Conservation (phyloP, 495 filamentous ascomycete species). For the Penicillium subrubescens region DNA sequence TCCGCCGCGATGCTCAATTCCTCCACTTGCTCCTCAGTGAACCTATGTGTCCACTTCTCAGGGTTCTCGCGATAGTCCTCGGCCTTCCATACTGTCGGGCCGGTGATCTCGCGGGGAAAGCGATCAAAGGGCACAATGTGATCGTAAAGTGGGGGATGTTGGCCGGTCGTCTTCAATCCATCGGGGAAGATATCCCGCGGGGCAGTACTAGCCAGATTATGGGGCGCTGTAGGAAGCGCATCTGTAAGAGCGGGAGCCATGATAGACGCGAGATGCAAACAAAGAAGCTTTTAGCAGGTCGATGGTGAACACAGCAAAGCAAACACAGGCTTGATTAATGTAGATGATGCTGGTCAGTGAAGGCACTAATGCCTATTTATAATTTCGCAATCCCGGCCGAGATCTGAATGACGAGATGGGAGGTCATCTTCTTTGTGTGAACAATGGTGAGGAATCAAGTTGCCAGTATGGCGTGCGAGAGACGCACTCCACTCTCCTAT, state of each 20-base stretch:
- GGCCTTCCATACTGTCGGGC: conserved; percentile 73
- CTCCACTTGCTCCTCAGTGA: conserved; percentile 62
- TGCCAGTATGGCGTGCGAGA: conserved; percentile 31
- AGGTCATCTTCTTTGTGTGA: background rate
- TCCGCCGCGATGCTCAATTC: conserved; percentile 70
- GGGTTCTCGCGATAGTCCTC: conserved; percentile 68
- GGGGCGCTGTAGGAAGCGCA: conserved; percentile 32
- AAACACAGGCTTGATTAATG: background rate
- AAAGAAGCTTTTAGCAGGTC: conserved; percentile 3
- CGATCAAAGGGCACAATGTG: conserved; percentile 64
- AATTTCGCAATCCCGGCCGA: conserved; percentile 14
- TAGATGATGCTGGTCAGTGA: background rate
- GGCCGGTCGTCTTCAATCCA: conserved; percentile 67
- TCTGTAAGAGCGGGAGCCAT: conserved; percentile 45
- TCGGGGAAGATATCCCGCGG: conserved; percentile 48
- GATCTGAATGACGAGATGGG: conserved; percentile 2
- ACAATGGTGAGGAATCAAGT: conserved; percentile 23
- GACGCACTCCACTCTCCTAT: conserved; percentile 8
- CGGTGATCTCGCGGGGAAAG: conserved; percentile 72
- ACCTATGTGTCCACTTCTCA: conserved; percentile 72
- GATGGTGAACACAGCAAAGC: background rate
- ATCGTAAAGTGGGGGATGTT: conserved; percentile 70
- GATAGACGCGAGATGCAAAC: conserved; percentile 5
- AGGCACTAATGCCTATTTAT: conserved; percentile 24
- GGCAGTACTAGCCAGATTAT: conserved; percentile 28